Evolutionary conservation across 148 eudicot species (phyloP), one percentile per base, ranked within the genome.

Genomic region (Tetragonia tetragonoides): DNA sequence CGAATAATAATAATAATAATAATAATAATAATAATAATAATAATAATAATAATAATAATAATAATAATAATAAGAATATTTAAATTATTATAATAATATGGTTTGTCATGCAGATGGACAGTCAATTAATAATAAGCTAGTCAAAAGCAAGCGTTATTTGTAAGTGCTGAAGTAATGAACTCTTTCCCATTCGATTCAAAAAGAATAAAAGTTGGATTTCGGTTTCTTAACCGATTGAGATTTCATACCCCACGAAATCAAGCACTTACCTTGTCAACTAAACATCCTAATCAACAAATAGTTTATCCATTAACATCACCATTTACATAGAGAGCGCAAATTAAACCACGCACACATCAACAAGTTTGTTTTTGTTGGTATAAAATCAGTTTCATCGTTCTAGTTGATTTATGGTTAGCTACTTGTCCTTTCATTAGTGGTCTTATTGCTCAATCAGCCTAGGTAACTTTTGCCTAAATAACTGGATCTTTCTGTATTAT

Each of bases 201-300:
- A 61, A 54, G 23, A 76, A 81, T 59, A 66, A 74, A 86, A 90
- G 77, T 79, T 84, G 34, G 34, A 28, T 28, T 28, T 28, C 34
- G 89, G 81, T 87, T 87, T 81, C 89, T 88, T 87, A 87, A 88
- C 88, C 77, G 89, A 92, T 83, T 87, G 81, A 87, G 85, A 87
- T 87, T 88, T 85, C 82, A 83, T 85, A 87, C 80, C 89, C 84
- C 90, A 91, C 89, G 90, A 88, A 89, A 89, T 84, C 81, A 83
- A 84, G 83, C 89, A 85, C 84, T 79, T 76, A 70, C 72, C 79
- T 82, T 75, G 63, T 46, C 66, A 73, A 66, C 54, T 76, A 74
- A 81, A 65, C 44, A 64, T 42, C 47, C 47, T 41, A 47, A 59
- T 46, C 60, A 76, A 68, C 14, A 73, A 71, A 80, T 80, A 81